Percentiles rank a stretch among this genome's conserved stretches.
Conservation (phyloP, 1,139 yeast genomes). For the Saccharomyces pastorianus region DNA sequence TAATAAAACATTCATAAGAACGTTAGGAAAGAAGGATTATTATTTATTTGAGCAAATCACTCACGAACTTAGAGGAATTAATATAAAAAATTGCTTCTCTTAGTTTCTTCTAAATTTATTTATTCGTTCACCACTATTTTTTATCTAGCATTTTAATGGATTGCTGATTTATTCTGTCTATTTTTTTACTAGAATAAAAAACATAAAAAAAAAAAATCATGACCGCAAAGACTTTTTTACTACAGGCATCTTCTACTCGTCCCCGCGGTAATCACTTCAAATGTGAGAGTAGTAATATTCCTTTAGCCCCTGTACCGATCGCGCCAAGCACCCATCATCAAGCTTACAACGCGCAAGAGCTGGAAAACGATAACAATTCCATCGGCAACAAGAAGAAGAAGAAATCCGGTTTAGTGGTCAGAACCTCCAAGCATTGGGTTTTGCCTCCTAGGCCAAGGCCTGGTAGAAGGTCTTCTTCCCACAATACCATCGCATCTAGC, state of each 20-base stretch:
- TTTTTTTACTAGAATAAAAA: background rate
- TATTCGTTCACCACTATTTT: background rate
- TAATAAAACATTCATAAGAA: background rate
- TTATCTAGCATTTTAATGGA: background rate
- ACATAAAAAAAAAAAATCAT: background rate
- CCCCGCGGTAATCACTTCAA: background rate
- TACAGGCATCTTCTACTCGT: background rate
- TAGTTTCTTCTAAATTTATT: background rate
- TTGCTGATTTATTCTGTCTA: background rate
- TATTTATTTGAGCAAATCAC: background rate
- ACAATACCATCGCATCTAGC: background rate
- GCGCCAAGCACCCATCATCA: slow-evolving; percentile 3
- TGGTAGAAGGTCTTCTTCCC: slow-evolving; percentile 32
- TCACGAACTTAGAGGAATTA: background rate
- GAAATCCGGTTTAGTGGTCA: slow-evolving; percentile 12
- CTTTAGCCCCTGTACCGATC: slow-evolving; percentile 3
- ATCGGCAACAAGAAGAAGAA: background rate
- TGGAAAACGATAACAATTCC: background rate
- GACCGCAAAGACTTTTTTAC: background rate
- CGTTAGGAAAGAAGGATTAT: background rate
- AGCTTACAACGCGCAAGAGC: background rate
- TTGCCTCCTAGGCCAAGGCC: slow-evolving; percentile 47
- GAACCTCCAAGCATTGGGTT: slow-evolving; percentile 31
- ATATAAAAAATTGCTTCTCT: background rate
- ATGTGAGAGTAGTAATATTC: background rate